Percentiles rank a stretch among this genome's conserved stretches.
Evolutionary conservation across 1,284 basidiomycete genomes (phyloP).

Genomic region (Moesziomyces globuligerus): DNA sequence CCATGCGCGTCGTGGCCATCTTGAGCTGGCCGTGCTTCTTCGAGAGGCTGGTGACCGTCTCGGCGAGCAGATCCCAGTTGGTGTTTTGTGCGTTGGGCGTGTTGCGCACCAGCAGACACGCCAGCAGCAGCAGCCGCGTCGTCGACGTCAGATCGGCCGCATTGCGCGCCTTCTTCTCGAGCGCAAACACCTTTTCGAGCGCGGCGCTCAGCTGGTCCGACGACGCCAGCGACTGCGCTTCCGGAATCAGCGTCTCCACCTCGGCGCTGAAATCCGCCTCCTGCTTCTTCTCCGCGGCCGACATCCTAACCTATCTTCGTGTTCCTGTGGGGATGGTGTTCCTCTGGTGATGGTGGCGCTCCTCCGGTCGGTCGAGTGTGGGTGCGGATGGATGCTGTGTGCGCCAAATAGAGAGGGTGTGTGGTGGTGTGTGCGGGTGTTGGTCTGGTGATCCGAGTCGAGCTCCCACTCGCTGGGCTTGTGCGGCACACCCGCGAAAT

Average conservation of each 20-base stretch:
- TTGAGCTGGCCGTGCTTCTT: slow-evolving; percentile 99
- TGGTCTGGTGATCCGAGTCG: slow-evolving; percentile 2
- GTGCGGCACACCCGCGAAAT: slow-evolving; percentile 11
- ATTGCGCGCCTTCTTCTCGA: slow-evolving; percentile 98
- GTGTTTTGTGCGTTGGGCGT: slow-evolving; percentile 43
- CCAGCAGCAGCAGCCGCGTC: slow-evolving; percentile 80
- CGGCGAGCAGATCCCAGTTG: slow-evolving; percentile 52
- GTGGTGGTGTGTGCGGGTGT: slow-evolving; percentile 4
- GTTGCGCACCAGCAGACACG: slow-evolving; percentile 70
- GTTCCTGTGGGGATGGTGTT: neutral
- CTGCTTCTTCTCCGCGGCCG: slow-evolving; percentile 69
- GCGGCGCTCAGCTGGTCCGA: slow-evolving; percentile 83
- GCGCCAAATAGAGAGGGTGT: neutral
- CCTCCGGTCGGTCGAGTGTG: neutral
- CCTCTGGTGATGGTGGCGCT: neutral
- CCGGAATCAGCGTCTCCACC: slow-evolving; percentile 70
- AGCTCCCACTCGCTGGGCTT: slow-evolving; percentile 9
- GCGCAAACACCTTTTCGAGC: slow-evolving; percentile 84
- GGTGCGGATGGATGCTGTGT: neutral
- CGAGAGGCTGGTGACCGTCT: slow-evolving; percentile 69
- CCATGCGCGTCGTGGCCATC: slow-evolving; percentile 86
- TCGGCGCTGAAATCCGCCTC: slow-evolving; percentile 72
- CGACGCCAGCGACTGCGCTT: slow-evolving; percentile 69
- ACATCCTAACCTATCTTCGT: slow-evolving; percentile 13
- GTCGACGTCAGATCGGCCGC: slow-evolving; percentile 93